A percentile compares a stretch with the other conserved stretches of the same genome.
Evolutionary conservation across 2,329 filamentous ascomycete species (phyloP).

Genomic region (Neonectria punicea): DNA sequence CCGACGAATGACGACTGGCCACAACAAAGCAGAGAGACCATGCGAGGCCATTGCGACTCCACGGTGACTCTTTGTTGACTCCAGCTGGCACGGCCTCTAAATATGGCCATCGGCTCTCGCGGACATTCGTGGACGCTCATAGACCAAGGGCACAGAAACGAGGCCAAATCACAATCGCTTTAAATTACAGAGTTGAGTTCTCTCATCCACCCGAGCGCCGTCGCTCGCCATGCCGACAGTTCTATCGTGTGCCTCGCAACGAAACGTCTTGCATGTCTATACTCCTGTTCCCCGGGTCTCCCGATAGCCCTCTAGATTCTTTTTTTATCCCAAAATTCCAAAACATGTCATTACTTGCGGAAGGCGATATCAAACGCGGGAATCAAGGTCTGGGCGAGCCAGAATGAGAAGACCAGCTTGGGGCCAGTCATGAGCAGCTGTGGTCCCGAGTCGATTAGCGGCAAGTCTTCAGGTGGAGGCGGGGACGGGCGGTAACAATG

Average conservation of each 20-base stretch:
- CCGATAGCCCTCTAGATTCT: constrained; percentile 19
- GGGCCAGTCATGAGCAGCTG: constrained; percentile 97
- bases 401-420: constrained; percentile 99
- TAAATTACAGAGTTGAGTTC: constrained; percentile 46
- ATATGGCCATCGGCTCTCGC: not conserved
- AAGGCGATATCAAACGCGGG: constrained; percentile 79
- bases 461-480: constrained; percentile 27
- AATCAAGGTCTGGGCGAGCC: constrained; percentile 98
- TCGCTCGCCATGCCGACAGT: constrained; percentile 33
- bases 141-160: constrained; percentile 2
- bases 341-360: constrained; percentile 33
- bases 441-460: constrained; percentile 32
- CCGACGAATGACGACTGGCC: constrained; percentile 34
- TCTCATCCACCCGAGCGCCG: constrained; percentile 28
- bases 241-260: constrained; percentile 41
- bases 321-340: constrained; percentile 11
- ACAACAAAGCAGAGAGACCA: constrained; percentile 33
- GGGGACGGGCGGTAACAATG: constrained; percentile 13
- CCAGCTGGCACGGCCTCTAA: not conserved
- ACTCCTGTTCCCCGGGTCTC: constrained; percentile 26
- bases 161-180: constrained; percentile 45
- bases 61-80: constrained; percentile 13
- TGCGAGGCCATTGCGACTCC: not conserved
- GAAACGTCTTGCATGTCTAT: constrained; percentile 36
- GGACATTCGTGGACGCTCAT: not conserved